Percentiles rank a stretch among this genome's conserved stretches.
These are phyloP conservation scores for Salix viminalis DNA, from an alignment of 345 rosid species.

Conservation along the genomic window DNA sequence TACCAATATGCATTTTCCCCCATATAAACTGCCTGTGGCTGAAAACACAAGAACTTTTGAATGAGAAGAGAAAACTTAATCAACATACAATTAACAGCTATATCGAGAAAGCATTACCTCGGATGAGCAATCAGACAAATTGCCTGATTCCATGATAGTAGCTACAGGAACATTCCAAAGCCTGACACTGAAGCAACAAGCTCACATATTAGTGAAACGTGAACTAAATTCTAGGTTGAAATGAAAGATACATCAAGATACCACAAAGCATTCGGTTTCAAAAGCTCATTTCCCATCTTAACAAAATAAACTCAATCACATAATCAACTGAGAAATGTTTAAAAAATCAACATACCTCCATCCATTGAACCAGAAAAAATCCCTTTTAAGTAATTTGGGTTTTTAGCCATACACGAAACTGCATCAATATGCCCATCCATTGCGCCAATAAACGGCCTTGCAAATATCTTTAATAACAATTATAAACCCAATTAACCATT, in stretches of 20 bases:
- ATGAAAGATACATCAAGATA: not conserved
- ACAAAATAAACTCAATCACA: not conserved
- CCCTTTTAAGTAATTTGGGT: constrained; percentile 77
- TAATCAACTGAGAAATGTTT: not conserved
- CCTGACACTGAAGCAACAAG: constrained; percentile 58
- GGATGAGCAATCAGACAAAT: constrained; percentile 31
- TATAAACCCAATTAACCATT: not conserved
- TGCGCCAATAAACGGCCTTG: constrained; percentile 88
- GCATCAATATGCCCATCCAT: constrained; percentile 94
- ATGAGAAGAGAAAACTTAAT: not conserved
- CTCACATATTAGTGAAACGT: not conserved
- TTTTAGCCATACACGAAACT: constrained; percentile 90
- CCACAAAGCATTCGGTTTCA: not conserved
- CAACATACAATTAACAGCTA: not conserved
- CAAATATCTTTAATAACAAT: constrained; percentile 58
- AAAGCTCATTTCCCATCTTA: not conserved
- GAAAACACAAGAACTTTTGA: constrained; percentile 26
- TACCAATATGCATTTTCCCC: constrained; percentile 89
- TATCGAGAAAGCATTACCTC: constrained; percentile 45
- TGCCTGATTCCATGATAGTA: constrained; percentile 45
- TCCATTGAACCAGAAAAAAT: constrained; percentile 93
- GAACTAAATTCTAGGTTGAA: not conserved
- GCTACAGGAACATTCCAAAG: constrained; percentile 91
- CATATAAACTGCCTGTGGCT: constrained; percentile 67
- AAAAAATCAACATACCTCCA: constrained; percentile 53